Base-by-base conservation (phyloP, 371 early-diverging fungal genomes). In the Circinella umbellata region DNA sequence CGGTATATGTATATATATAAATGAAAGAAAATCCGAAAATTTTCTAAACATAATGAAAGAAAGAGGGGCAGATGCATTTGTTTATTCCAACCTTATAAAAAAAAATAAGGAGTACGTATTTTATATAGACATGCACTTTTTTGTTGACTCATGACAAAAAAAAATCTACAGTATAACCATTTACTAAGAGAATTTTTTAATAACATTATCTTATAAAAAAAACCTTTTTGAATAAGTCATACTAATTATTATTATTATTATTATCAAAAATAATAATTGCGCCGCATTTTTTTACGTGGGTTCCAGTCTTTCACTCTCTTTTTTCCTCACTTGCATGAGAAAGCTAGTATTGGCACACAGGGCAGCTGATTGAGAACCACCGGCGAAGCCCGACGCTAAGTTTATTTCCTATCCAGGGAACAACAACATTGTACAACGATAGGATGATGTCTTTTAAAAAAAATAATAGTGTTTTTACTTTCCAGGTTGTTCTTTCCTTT, bases 371-470 rank as follows among this genome's bases (percentile, higher is more conserved):
- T 18, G 9, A 27, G 51, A 14, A 51, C 51, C 57, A 57, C 54
- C 57, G 57, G 57, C 57, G 57, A 57, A 57, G 57, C 57, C 57
- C 57, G 57, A 57, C 27, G 57, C 57, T 57, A 18, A 57, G 57
- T 57, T 34, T 13, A 15, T n/a, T 57, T 57, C 35, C 57, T 27
- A 57, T 57, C 18, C 27, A 34, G 57, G 57, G 57, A 57, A 57
- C 9, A 18, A 57, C 7, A 57, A 57, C 57, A 18, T 34, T 57
- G 57, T 57, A 34, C 57, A 18, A 57, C 57, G 57, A 57, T 57
- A 51, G 14, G 57, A 34, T 34, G 57, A 57, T 57, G 57, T 57
- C 57, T 57, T n/a, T n/a, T 54, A 47, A 7, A 15, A 15, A 54
- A 54, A 54, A 54, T 27, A 54, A 54, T 54, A 54, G 54, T 54